These are phyloP conservation scores for Rhododendron williamsianum DNA, from an alignment of 148 eudicot genomes.

Conservation along the genomic window DNA sequence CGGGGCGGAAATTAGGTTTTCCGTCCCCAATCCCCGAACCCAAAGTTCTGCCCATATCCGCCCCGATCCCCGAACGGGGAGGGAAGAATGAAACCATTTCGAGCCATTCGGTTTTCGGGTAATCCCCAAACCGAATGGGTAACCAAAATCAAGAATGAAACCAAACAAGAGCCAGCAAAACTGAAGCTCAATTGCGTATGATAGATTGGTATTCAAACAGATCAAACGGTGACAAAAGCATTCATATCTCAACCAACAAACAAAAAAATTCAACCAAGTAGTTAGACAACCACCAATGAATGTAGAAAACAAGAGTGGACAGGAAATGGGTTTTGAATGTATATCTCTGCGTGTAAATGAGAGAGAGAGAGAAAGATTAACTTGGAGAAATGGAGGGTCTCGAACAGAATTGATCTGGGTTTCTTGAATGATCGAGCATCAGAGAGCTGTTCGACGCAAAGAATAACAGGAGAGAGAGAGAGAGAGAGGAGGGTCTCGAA, in stretches of 20 bases:
- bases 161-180: neutral
- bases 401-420: constrained; percentile 1
- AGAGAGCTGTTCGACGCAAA: neutral
- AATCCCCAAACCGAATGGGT: too few relatives aligned
- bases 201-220: neutral
- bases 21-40: too few relatives aligned
- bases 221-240: constrained; percentile 1
- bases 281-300: neutral
- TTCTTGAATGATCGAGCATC: constrained; percentile 11
- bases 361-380: neutral
- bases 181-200: neutral
- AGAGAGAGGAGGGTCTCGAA: neutral
- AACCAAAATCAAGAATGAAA: neutral
- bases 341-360: neutral
- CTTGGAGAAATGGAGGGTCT: neutral
- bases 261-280: neutral
- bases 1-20: too few relatives aligned
- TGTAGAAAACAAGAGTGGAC: neutral
- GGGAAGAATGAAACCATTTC: too few relatives aligned
- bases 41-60: too few relatives aligned
- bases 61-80: too few relatives aligned
- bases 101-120: too few relatives aligned
- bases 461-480: too few relatives aligned
- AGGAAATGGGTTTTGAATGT: neutral
- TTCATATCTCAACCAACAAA: too few relatives aligned